Evolutionary conservation across 257 asterid species (phyloP).

Genomic region (Anisodus tanguticus): DNA sequence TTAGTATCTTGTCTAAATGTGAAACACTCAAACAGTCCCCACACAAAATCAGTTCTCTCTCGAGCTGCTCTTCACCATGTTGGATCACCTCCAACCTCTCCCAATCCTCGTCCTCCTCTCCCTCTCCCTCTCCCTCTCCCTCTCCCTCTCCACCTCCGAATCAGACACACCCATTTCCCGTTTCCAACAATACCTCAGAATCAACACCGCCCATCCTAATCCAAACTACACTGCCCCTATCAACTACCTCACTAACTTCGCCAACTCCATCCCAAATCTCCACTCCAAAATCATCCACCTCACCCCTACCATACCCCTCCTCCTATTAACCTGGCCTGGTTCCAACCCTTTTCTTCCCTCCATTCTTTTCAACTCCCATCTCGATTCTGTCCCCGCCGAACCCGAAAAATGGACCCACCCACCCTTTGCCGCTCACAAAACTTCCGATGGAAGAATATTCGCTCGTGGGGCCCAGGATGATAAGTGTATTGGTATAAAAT

Average conservation of each 20-base stretch:
- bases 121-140: conserved; percentile 34
- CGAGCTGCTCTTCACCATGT: conserved; percentile 35
- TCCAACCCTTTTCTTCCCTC: conserved; percentile 65
- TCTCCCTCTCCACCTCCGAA: conserved; percentile 33
- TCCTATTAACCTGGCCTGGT: conserved; percentile 47
- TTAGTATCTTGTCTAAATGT: too few species aligned
- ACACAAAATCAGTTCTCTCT: too few species aligned
- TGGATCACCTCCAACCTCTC: conserved; percentile 38
- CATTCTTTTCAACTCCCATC: conserved; percentile 81
- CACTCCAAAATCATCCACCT: conserved; percentile 35
- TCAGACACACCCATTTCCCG: conserved; percentile 53
- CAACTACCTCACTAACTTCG: conserved; percentile 59
- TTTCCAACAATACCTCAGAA: conserved; percentile 70
- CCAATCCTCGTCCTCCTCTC: too few species aligned
- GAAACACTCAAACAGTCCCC: too few species aligned
- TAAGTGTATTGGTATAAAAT: conserved; percentile 59
- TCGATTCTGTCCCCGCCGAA: conserved; percentile 94
- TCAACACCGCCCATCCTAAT: conserved; percentile 78
- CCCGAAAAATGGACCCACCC: conserved; percentile 74
- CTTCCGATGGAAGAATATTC: conserved; percentile 65
- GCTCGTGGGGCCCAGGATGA: conserved; percentile 98
- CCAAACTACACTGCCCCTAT: conserved; percentile 54
- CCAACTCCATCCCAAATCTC: conserved; percentile 67
- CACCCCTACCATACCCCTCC: conserved; percentile 65
- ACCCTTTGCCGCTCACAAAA: conserved; percentile 72